Base-by-base conservation (phyloP, 352 stramenopile genomes). In the Phytophthora melonis region DNA sequence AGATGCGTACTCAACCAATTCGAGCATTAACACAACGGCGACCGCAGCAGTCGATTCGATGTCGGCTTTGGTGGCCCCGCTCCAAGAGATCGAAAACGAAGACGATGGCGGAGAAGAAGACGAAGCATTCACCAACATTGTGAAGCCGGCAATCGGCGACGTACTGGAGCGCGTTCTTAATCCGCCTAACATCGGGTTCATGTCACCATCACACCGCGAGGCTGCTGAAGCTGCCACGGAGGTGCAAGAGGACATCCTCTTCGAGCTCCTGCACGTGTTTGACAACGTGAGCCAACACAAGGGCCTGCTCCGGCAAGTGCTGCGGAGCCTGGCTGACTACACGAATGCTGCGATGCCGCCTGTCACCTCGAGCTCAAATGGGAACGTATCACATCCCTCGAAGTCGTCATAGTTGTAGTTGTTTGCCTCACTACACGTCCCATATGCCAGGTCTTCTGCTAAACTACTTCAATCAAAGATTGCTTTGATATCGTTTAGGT, bases 111-210 rank as follows among this genome's bases (percentile, higher is more conserved):
- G 59, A 6, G 83, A 92, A 58, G 81, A 83, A 36, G 80, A 91
- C 19, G 77, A 86, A 5, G 75, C 79, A 0, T 96, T 96, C 43
- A 78, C 78, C 32, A 83, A 78, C 21, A 82, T 93, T 34, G 79
- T 96, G 58, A 95, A 96, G 57, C 89, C 89, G 34, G 89, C 89
- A 8, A 84, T 96, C 23, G 92, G 92, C 47, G 87, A 94, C 14
- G 83, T 94, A 7, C 45, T 93, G 34, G 79, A 92, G 30, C 78
- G 82, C 32, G 70, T 84, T 25, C 34, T 90, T 18, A 77, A 86
- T 58, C 54, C 57, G 18, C 62, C 65, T 32, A 79, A 59, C 60
- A 54, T 43, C 9, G 70, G 58, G 9, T 70, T 70, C 53, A 68
- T 73, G 70, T 70, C 70, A 21, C 55, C 70, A 10, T 59, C 63